These are phyloP conservation scores for Malassezia caprae DNA, from an alignment of 1,284 basidiomycete genomes.

Conservation along the genomic window DNA sequence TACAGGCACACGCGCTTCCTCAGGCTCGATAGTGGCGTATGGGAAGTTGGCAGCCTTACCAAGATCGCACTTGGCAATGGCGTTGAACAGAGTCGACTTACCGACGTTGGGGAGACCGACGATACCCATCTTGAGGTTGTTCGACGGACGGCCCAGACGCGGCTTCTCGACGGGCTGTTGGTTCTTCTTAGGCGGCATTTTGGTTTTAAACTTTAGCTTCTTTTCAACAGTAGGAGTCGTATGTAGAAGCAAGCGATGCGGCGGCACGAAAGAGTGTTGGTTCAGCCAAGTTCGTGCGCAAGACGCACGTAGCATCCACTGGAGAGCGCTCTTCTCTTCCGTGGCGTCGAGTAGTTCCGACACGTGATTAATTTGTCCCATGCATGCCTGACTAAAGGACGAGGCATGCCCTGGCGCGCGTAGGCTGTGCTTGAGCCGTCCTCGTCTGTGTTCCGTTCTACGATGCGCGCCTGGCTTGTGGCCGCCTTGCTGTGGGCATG, in stretches of 20 bases:
- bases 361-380: neutral
- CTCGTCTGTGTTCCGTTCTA: neutral
- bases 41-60: slow-evolving; percentile 98
- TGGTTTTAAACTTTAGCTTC: slow-evolving; percentile 23
- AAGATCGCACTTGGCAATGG: slow-evolving; percentile 74
- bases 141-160: slow-evolving; percentile 41
- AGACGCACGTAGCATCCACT: slow-evolving; percentile 13
- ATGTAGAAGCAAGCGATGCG: slow-evolving; percentile 5
- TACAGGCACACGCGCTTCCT: slow-evolving; percentile 79
- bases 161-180: slow-evolving; percentile 33
- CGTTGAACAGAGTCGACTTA: slow-evolving; percentile 58
- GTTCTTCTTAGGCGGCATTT: slow-evolving; percentile 43
- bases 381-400: slow-evolving; percentile 5
- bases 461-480: neutral
- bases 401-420: neutral
- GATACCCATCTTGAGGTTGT: slow-evolving; percentile 48
- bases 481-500: neutral
- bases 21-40: slow-evolving; percentile 71
- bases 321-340: neutral
- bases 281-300: slow-evolving; percentile 11
- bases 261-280: neutral
- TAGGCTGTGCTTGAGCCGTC: neutral
- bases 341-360: neutral
- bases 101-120: slow-evolving; percentile 47
- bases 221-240: slow-evolving; percentile 13